phyloP scores from a whole-genome alignment of 805 yeast genomes.

The Wickerhamomyces tratensis region DNA sequence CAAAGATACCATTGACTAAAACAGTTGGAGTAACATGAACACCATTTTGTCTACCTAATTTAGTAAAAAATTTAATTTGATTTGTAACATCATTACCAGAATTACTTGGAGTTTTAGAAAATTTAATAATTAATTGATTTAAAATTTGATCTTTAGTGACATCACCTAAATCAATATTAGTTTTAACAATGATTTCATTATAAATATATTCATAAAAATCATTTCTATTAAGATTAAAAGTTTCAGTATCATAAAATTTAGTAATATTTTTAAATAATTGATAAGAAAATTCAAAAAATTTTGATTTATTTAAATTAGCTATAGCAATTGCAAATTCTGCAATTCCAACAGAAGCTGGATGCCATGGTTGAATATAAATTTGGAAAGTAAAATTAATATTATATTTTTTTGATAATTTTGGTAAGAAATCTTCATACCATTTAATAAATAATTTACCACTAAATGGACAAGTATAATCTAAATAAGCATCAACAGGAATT shows the following conservation, averaged over 20 bases:
- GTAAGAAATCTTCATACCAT: conserved; percentile 42
- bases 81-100: conserved; percentile 46
- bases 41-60: conserved; percentile 66
- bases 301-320: conserved; percentile 42
- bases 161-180: conserved; percentile 11
- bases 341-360: conserved; percentile 56
- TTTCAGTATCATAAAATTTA: conserved; percentile 53
- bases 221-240: conserved; percentile 41
- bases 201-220: conserved; percentile 46
- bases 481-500: conserved; percentile 47
- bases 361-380: conserved; percentile 89
- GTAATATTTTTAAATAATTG: conserved; percentile 46
- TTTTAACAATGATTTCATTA: conserved; percentile 36
- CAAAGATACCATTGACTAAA: conserved; percentile 55
- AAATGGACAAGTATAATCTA: conserved; percentile 76
- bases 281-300: conserved; percentile 48
- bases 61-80: conserved; percentile 67
- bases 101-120: conserved; percentile 29
- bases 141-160: conserved; percentile 21
- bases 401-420: conserved; percentile 33
- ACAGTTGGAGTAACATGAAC: conserved; percentile 85
- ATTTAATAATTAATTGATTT: conserved; percentile 18
- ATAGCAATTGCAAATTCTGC: conserved; percentile 70
- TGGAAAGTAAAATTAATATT: conserved; percentile 55
- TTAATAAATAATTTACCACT: conserved; percentile 55